Evolutionary conservation across 1,139 yeast species (phyloP).

Genomic region (Candida buenavistaensis): DNA sequence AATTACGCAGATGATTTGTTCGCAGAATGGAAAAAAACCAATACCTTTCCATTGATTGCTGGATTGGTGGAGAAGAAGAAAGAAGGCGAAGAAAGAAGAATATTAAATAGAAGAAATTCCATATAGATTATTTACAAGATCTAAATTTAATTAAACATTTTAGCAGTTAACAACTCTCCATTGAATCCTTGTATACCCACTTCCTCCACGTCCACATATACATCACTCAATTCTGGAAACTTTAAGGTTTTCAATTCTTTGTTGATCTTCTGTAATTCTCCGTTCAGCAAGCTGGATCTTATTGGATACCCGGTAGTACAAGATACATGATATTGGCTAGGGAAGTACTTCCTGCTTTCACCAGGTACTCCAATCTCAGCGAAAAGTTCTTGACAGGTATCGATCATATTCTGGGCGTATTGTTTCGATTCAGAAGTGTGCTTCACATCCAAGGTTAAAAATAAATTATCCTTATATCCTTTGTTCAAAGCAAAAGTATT

Average conservation of each 20-base stretch:
- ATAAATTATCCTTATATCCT: constrained; percentile 2
- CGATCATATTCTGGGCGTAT: background rate
- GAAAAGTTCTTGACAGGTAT: background rate
- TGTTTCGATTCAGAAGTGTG: background rate
- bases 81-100: constrained; percentile 18
- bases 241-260: background rate
- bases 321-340: no score
- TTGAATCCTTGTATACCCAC: background rate
- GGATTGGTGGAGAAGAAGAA: constrained; percentile 39
- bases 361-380: background rate
- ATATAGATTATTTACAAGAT: constrained; percentile 34
- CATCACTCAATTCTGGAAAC: constrained; percentile 2
- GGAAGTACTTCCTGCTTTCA: background rate
- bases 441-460: constrained; percentile 1
- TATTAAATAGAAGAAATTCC: constrained; percentile 62
- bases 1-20: constrained; percentile 67
- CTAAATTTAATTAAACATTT: background rate
- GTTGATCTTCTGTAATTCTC: background rate
- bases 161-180: no score
- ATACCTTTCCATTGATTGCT: constrained; percentile 62
- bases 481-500: constrained; percentile 2
- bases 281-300: background rate
- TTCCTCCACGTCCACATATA: constrained; percentile 5
- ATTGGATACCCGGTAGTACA: constrained; percentile 1
- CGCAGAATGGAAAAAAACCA: constrained; percentile 50